phyloP scores from a whole-genome alignment of 495 filamentous ascomycete species.

The Hypoxylon trugodes region DNA sequence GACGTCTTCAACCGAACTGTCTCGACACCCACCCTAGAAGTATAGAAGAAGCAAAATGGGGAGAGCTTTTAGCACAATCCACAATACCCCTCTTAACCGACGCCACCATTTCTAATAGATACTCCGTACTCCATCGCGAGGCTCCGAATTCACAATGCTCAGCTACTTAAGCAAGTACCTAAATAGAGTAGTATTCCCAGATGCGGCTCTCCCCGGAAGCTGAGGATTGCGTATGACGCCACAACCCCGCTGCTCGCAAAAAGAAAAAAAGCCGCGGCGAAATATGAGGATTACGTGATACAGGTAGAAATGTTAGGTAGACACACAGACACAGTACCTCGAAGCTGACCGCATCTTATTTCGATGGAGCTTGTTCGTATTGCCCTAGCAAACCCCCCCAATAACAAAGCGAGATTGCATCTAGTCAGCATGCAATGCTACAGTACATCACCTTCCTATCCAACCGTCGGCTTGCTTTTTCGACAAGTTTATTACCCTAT shows the following conservation, averaged over 20 bases:
- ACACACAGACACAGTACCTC: too few relatives aligned
- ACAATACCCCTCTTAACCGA: too few relatives aligned
- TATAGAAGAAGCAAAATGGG: too few relatives aligned
- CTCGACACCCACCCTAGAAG: too few relatives aligned
- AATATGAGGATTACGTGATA: constrained; percentile 6
- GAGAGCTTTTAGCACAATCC: too few relatives aligned
- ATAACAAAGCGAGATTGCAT: constrained; percentile 11
- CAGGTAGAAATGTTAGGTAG: too few relatives aligned
- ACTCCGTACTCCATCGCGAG: too few relatives aligned
- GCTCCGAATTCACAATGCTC: too few relatives aligned
- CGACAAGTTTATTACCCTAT: constrained; percentile 13
- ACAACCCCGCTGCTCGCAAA: constrained; percentile 8
- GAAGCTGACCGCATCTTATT: constrained; percentile 17
- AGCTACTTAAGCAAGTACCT: too few relatives aligned
- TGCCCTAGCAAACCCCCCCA: constrained; percentile 6
- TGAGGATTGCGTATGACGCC: not conserved
- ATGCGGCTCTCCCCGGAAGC: not conserved
- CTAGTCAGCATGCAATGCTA: constrained; percentile 18
- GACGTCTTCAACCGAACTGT: too few relatives aligned
- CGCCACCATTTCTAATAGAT: too few relatives aligned
- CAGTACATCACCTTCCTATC: not conserved
- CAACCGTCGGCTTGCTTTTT: constrained; percentile 18
- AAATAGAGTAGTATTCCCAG: too few relatives aligned
- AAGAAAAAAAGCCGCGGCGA: not conserved
- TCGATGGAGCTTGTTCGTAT: not conserved